Conservation (phyloP, 176 grass and related monocot species). For the Aegilops sharonensis region DNA sequence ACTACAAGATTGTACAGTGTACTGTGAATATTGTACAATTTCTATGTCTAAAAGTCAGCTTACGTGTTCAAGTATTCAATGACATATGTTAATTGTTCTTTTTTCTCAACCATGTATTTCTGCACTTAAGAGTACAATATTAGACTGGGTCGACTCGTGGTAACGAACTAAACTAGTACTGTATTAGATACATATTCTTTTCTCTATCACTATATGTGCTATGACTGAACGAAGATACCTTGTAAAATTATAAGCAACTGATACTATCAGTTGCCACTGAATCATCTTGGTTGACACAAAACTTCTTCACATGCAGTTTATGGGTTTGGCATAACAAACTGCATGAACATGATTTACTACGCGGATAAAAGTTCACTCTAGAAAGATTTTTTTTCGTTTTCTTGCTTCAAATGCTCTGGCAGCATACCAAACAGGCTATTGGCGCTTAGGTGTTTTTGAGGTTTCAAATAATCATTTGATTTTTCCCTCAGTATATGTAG, state of each 20-base stretch:
- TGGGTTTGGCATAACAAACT: not conserved
- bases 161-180: not conserved
- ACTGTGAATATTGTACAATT: not conserved
- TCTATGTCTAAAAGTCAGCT: not conserved
- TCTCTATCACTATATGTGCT: not conserved
- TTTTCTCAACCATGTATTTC: not conserved
- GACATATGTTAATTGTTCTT: not conserved
- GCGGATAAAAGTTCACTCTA: not conserved
- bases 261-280: not conserved
- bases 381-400: not conserved
- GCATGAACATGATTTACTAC: not conserved
- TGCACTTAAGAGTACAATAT: conserved; percentile 1
- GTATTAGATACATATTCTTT: not conserved
- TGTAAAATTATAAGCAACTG: not conserved
- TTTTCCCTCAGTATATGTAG: not conserved
- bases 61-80: not conserved
- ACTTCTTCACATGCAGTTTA: not conserved
- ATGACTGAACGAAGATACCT: not conserved
- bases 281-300: not conserved
- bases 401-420: conserved; percentile 1
- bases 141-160: not conserved
- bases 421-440: not conserved
- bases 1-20: not conserved
- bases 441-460: not conserved
- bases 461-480: not conserved